Base-by-base conservation (phyloP, 2,329 filamentous ascomycete species). In the Monilinia laxa region DNA sequence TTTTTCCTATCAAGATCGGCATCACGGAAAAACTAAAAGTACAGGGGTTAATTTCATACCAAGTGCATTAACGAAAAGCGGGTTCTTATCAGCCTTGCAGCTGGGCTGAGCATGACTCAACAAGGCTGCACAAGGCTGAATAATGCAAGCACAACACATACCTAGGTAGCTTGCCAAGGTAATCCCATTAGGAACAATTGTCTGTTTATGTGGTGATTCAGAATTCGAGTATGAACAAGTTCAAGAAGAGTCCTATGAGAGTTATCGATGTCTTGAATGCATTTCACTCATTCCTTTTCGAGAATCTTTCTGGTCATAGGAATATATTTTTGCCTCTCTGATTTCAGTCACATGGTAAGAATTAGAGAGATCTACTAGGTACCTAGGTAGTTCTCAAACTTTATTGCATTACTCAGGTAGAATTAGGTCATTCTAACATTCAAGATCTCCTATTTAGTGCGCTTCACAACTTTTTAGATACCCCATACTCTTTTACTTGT, bases 1-100 rank as follows among this genome's bases (percentile, higher is more conserved):
- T 68, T 66, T 66, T 52, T 47, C 51, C 47, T 31, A 40, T 42
- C 35, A 49, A 49, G 10, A 65, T 59, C 60, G 51, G 51, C 23
- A 62, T 64, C 62, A 18, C 59, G 62, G 53, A 55, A 64, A 54
- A 54, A 12, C 23, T 11, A 35, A 42, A 65, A 35, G 25, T 45
- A n/a, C 55, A 62, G 64, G 55, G 64, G 38, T 65, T 12, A 47
- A 42, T 5, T n/a, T 54, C 11, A 12, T 12, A n/a, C 18, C 16
- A 16, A 25, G n/a, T 45, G 10, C 25, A 25, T 25, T 4, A 23
- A 28, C 12, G 28, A 38, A 53, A 12, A 28, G 10, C 53, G 52
- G 62, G 31, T 20, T 47, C 5, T 52, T 18, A 18, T 23, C 9
- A 16, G 31, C 28, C 16, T 3, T 23, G 31, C 31, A 38, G 25